Conservation (phyloP, 176 grass and related monocot species). For the Eleusine coracana region DNA sequence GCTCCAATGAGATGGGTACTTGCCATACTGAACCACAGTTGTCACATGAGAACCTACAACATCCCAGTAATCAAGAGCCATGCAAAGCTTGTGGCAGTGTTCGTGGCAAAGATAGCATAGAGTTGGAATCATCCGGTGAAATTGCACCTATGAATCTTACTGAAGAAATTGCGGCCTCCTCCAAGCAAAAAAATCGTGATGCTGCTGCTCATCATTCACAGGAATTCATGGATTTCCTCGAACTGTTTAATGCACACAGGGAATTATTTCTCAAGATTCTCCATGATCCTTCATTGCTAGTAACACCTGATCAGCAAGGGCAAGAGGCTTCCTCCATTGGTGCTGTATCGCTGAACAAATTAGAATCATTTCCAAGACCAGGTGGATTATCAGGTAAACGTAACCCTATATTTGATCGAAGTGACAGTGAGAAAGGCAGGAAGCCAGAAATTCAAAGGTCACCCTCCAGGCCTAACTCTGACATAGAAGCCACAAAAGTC, state of each 20-base stretch:
- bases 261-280: constrained; percentile 77
- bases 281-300: constrained; percentile 60
- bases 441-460: constrained; percentile 41
- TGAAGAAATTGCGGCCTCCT: constrained; percentile 28
- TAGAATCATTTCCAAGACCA: constrained; percentile 48
- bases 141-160: constrained; percentile 1
- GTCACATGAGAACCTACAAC: constrained; percentile 8
- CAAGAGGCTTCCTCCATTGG: constrained; percentile 52
- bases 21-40: constrained; percentile 22
- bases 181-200: constrained; percentile 33
- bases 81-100: constrained; percentile 21
- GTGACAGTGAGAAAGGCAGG: constrained; percentile 40
- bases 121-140: constrained; percentile 37
- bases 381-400: constrained; percentile 50
- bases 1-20: constrained; percentile 32
- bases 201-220: constrained; percentile 51
- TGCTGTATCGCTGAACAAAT: constrained; percentile 25
- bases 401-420: constrained; percentile 56
- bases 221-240: constrained; percentile 67
- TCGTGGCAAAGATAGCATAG: constrained; percentile 21
- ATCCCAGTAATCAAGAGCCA: neutral
- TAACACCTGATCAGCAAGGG: constrained; percentile 37
- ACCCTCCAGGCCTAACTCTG: constrained; percentile 15
- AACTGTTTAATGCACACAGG: constrained; percentile 58
- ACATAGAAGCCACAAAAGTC: constrained; percentile 42